These are phyloP conservation scores for Chlamydomonas eustigma DNA, from an alignment of 139 green algal genomes.

Conservation along the genomic window DNA sequence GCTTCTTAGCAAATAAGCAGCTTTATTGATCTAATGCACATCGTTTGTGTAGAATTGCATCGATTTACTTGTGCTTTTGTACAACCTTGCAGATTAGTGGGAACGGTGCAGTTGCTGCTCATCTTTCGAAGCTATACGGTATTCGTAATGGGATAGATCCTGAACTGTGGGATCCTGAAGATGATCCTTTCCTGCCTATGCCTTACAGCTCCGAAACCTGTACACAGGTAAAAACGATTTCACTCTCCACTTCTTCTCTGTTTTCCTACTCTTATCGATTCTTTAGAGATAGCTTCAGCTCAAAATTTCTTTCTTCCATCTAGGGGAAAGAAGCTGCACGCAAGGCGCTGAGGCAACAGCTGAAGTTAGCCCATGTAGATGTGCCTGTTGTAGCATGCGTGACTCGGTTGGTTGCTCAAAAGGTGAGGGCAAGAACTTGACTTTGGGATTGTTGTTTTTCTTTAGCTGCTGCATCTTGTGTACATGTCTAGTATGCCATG, in stretches of 20 bases:
- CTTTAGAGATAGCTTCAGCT: not conserved
- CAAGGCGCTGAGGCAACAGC: constrained; percentile 51
- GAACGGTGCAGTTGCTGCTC: constrained; percentile 60
- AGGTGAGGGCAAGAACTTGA: no score
- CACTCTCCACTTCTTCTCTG: no score
- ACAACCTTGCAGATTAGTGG: constrained; percentile 75
- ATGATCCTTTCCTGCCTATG: constrained; percentile 71
- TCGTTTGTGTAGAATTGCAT: no score
- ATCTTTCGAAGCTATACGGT: constrained; percentile 82
- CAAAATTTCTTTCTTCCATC: not conserved
- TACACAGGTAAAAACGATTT: no score
- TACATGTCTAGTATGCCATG: no score
- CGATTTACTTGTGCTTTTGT: no score
- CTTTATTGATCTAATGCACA: no score
- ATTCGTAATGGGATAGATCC: constrained; percentile 94
- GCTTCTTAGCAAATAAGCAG: no score
- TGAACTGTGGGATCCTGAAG: constrained; percentile 93
- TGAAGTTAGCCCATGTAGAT: constrained; percentile 59
- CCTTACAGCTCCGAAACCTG: constrained; percentile 18
- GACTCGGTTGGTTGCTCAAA: constrained; percentile 84
- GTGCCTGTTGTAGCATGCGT: constrained; percentile 75
- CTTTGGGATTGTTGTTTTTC: no score
- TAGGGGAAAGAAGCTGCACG: constrained; percentile 66
- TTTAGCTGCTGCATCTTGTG: no score
- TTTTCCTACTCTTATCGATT: not conserved